Evolutionary conservation across 2,329 filamentous ascomycete genomes (phyloP).

Genomic region (Ascochyta koolunga): DNA sequence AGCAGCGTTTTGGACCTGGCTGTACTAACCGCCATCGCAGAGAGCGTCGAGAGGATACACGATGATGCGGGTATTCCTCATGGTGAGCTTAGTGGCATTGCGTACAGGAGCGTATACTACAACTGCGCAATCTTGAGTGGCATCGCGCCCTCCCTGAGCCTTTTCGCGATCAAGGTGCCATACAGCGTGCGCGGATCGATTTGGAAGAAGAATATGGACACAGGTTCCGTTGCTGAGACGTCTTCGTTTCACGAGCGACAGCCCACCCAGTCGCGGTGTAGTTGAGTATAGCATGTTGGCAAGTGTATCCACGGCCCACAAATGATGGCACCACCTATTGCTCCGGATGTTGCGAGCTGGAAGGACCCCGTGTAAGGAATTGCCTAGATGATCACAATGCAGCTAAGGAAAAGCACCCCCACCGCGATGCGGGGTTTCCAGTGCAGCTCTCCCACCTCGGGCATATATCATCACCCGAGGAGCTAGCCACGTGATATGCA

Average conservation of each 20-base stretch:
- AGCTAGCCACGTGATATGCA: too few species aligned
- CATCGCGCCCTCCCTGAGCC: not conserved
- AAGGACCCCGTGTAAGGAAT: too few species aligned
- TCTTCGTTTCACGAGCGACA: not conserved
- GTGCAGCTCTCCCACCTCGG: too few species aligned
- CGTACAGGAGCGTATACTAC: conserved; percentile 1
- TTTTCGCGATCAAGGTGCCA: not conserved
- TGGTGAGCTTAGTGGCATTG: not conserved
- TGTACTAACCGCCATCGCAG: not conserved
- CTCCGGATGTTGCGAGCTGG: too few species aligned
- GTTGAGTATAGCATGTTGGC: too few species aligned
- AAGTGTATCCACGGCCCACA: too few species aligned
- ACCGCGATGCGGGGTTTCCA: too few species aligned
- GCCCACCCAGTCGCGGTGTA: not conserved
- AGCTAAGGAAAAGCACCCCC: too few species aligned
- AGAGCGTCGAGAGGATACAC: not conserved
- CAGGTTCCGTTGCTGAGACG: not conserved
- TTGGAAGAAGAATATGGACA: not conserved
- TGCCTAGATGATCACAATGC: too few species aligned
- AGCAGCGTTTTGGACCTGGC: not conserved
- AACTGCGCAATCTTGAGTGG: not conserved
- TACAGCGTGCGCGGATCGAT: not conserved
- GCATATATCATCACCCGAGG: too few species aligned
- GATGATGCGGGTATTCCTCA: not conserved
- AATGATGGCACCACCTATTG: too few species aligned